phyloP scores from a whole-genome alignment of 2,329 filamentous ascomycete species.

The Hymenoscyphus occultus region DNA sequence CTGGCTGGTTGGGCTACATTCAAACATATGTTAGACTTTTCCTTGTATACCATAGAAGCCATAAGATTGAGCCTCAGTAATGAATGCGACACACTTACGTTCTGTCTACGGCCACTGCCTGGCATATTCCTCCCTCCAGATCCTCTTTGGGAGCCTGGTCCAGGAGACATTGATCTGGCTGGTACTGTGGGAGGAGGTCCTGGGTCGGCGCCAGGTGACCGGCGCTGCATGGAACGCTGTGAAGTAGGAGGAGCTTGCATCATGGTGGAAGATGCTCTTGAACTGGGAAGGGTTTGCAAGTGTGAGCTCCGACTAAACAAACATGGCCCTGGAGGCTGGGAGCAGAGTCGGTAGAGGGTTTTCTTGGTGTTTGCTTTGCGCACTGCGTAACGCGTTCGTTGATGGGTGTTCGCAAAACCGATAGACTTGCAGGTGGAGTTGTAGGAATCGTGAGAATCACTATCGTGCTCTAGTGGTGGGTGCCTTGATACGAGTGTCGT shows the following conservation, averaged over 20 bases:
- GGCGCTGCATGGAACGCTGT: conserved; percentile 56
- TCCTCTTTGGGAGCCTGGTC: conserved; percentile 53
- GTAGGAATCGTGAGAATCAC: neutral
- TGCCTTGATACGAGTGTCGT: neutral
- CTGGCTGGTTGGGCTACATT: conserved; percentile 20
- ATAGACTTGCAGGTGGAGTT: neutral
- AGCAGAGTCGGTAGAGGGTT: neutral
- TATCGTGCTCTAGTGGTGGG: neutral
- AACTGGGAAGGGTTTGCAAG: conserved; percentile 9
- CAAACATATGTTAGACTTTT: conserved; percentile 12
- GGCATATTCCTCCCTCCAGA: conserved; percentile 61
- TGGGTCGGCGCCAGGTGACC: conserved; percentile 61
- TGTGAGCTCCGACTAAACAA: neutral
- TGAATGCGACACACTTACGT: conserved; percentile 48
- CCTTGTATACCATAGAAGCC: conserved; percentile 1
- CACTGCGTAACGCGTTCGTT: neutral
- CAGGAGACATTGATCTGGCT: conserved; percentile 58
- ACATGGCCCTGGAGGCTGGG: neutral
- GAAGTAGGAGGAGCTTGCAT: conserved; percentile 54
- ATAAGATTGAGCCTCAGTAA: neutral
- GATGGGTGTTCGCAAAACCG: neutral
- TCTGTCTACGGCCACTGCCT: conserved; percentile 51
- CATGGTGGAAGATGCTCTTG: conserved; percentile 3
- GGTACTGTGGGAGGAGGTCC: conserved; percentile 56
- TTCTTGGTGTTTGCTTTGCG: neutral